phyloP scores from a whole-genome alignment of 1,139 yeast genomes.

The Nematodospora anomalae region DNA sequence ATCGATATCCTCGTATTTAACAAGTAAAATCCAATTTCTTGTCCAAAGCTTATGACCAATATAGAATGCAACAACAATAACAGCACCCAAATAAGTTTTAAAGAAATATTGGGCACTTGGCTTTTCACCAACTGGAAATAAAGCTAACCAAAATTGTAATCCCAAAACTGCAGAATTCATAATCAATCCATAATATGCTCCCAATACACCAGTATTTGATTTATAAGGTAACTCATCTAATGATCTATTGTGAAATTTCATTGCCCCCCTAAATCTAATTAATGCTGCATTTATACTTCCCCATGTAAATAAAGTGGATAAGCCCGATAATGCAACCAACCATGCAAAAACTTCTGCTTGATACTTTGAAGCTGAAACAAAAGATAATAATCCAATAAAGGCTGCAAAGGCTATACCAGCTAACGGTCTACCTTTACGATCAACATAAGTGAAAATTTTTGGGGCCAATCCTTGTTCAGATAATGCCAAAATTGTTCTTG shows the following conservation, averaged over 20 bases:
- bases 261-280: slow-evolving; percentile 39
- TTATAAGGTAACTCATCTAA: slow-evolving; percentile 38
- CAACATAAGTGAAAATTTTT: slow-evolving; percentile 35
- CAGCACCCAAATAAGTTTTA: slow-evolving; percentile 36
- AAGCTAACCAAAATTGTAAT: slow-evolving; percentile 45
- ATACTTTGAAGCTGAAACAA: slow-evolving; percentile 42
- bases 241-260: slow-evolving; percentile 30
- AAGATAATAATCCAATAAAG: slow-evolving; percentile 39
- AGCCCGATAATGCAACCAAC: slow-evolving; percentile 43
- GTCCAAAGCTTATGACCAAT: slow-evolving; percentile 37
- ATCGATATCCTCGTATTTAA: slow-evolving; percentile 34
- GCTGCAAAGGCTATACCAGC: slow-evolving; percentile 38
- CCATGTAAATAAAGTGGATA: slow-evolving; percentile 47
- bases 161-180: slow-evolving; percentile 34
- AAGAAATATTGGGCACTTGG: slow-evolving; percentile 35
- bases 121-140: slow-evolving; percentile 33
- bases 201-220: slow-evolving; percentile 39
- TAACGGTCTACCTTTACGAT: slow-evolving; percentile 43
- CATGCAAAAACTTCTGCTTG: slow-evolving; percentile 39
- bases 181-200: slow-evolving; percentile 36
- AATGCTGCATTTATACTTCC: slow-evolving; percentile 41
- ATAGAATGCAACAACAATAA: slow-evolving; percentile 32
- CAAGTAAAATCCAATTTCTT: slow-evolving; percentile 27
- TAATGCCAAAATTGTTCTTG: slow-evolving; percentile 42
- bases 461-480: slow-evolving; percentile 47